Conservation (phyloP, 2,329 filamentous ascomycete genomes). For the Monilinia polystroma region DNA sequence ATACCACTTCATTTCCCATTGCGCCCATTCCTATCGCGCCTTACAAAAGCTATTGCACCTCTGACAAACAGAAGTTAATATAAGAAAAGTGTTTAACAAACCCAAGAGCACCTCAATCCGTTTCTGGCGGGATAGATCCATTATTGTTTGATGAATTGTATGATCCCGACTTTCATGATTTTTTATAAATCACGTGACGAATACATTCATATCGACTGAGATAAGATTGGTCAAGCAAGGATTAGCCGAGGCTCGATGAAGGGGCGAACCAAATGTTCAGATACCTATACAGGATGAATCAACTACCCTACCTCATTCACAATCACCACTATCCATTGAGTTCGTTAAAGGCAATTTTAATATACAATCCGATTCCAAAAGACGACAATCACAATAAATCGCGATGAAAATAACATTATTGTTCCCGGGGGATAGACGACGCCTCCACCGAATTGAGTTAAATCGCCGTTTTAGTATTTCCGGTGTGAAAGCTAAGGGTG, state of each 20-base stretch:
- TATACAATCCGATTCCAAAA: not conserved
- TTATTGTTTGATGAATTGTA: not conserved
- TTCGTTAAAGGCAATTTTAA: not conserved
- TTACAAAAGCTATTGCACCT: slow-evolving; percentile 3
- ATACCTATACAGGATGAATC: not conserved
- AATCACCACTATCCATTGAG: not conserved
- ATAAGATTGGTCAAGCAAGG: not conserved
- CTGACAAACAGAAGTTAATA: not conserved
- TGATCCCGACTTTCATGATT: not conserved
- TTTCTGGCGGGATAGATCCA: not conserved
- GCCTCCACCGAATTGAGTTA: not conserved
- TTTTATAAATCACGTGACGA: not conserved
- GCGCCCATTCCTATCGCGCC: slow-evolving; percentile 13
- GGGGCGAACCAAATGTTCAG: not conserved
- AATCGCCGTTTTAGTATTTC: not conserved
- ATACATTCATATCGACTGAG: not conserved
- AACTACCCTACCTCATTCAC: not conserved
- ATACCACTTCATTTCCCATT: slow-evolving; percentile 20
- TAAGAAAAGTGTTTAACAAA: not conserved
- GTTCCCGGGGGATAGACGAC: not conserved
- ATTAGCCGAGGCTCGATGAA: slow-evolving; percentile 8
- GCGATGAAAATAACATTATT: not conserved
- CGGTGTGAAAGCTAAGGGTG: not conserved
- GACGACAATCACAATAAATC: not conserved
- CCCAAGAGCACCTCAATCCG: not conserved